Evolutionary conservation across 2,329 filamentous ascomycete genomes (phyloP), one percentile per base, ranked within the genome.

Genomic region (Drechmeria coniospora): DNA sequence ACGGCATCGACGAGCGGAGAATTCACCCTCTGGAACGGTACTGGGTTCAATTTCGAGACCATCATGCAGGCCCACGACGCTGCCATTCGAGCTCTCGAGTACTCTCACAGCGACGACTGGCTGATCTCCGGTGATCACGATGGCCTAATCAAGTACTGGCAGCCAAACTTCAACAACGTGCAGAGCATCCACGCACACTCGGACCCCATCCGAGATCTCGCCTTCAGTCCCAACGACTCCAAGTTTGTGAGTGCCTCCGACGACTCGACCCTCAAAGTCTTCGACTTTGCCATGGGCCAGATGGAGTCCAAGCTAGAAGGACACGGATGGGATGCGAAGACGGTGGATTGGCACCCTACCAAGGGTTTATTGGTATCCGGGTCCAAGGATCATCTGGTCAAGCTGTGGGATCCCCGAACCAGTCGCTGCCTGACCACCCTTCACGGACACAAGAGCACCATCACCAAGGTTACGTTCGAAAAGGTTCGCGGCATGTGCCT

Each of bases 131-230:
- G 82, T 29, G 90, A 95, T 48, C 86, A 95, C 51, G 84, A 90
- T 41, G 90, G 90, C 31, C 69, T 90, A 36, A 78, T 98, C 55
- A 95, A 95, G 58, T 98, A 98, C 57, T 95, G 87, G 82, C 84
- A 94, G 52, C 83, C 87, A 18, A 98, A 95, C 51, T 94, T 98
- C 60, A 95, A 98, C 64, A 94, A 95, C 45, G 84, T 95, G 33
- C 83, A 95, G 53, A 86, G 82, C 29, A 82, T 98, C 29, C 76
- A 86, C 47, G 90, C 84, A 6, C 90, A 95, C 48, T 72, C 73
- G 26, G 84, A 94, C 47, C 79, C 87, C 5, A 81, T 98, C 35
- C 68, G 90, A 42, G 90, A 94, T 44, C 62, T 98, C 21, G 79
- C 87, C 7, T 95, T 95, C 53, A 82, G 84, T 33, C 90, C 90